Conservation (phyloP, 2,329 filamentous ascomycete species). For the Metarhizium robertsii region DNA sequence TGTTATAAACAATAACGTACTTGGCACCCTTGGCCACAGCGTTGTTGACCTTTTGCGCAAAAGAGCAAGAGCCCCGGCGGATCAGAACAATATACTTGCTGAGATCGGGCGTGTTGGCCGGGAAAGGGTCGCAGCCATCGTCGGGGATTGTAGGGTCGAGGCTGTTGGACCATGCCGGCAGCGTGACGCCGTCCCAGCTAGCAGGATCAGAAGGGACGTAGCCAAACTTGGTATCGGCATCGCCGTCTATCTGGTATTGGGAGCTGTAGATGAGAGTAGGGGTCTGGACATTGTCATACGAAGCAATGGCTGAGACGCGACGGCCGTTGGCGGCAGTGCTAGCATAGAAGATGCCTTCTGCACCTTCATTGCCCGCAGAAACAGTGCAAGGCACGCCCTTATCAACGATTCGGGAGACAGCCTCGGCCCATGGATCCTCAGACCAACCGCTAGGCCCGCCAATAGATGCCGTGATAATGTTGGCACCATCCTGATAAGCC, state of each 20-base stretch:
- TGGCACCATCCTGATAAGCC: slow-evolving; percentile 49
- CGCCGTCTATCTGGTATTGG: slow-evolving; percentile 29
- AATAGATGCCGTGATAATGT: slow-evolving; percentile 48
- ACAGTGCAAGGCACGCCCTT: slow-evolving; percentile 43
- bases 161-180: slow-evolving; percentile 40
- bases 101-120: slow-evolving; percentile 46
- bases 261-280: slow-evolving; percentile 33
- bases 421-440: slow-evolving; percentile 40
- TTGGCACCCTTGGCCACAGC: slow-evolving; percentile 45
- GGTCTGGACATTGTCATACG: slow-evolving; percentile 36
- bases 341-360: slow-evolving; percentile 37
- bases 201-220: slow-evolving; percentile 31
- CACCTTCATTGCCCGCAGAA: slow-evolving; percentile 43
- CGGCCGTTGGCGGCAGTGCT: slow-evolving; percentile 38
- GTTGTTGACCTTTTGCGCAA: slow-evolving; percentile 43
- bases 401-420: slow-evolving; percentile 42
- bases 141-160: slow-evolving; percentile 37
- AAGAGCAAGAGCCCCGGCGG: slow-evolving; percentile 48
- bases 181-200: slow-evolving; percentile 34
- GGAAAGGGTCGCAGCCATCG: slow-evolving; percentile 43
- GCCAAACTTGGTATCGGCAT: slow-evolving; percentile 27
- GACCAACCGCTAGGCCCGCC: slow-evolving; percentile 43
- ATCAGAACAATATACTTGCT: slow-evolving; percentile 49
- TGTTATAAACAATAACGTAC: slow-evolving; percentile 56
- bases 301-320: slow-evolving; percentile 38